Percentiles rank a stretch among this genome's conserved stretches.
Conservation (phyloP, 371 early-diverging fungal genomes). For the Mortierella sp. region DNA sequence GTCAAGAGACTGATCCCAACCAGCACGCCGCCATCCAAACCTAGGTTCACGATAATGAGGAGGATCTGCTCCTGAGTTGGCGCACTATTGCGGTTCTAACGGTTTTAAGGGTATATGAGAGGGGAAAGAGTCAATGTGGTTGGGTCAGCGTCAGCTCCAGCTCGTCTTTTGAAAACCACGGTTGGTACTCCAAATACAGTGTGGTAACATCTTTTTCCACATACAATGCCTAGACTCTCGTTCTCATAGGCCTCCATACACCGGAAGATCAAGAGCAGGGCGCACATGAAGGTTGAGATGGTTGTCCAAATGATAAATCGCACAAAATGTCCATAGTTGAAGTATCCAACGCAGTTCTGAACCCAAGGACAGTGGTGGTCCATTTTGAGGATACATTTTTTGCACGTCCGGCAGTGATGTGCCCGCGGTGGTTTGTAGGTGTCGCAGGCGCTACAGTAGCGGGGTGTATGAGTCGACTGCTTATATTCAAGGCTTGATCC, state of each 20-base stretch:
- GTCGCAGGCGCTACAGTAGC: slow-evolving; percentile 83
- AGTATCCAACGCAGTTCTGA: slow-evolving; percentile 95
- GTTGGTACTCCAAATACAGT: too few relatives aligned
- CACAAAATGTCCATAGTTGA: slow-evolving; percentile 89
- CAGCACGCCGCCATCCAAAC: slow-evolving; percentile 74
- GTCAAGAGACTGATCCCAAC: slow-evolving; percentile 83
- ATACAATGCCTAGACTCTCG: slow-evolving; percentile 41
- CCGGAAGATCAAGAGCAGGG: slow-evolving; percentile 54
- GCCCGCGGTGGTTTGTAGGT: slow-evolving; percentile 83
- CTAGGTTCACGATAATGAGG: slow-evolving; percentile 77
- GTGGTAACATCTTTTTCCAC: slow-evolving; percentile 7
- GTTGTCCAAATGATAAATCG: slow-evolving; percentile 85
- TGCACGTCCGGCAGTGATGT: slow-evolving; percentile 85
- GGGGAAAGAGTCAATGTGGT: too few relatives aligned
- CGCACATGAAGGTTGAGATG: slow-evolving; percentile 63
- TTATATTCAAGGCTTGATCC: slow-evolving; percentile 44
- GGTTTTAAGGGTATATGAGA: neutral
- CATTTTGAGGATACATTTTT: slow-evolving; percentile 88
- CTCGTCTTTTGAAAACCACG: too few relatives aligned
- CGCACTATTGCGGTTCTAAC: slow-evolving; percentile 48
- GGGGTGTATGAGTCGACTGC: slow-evolving; percentile 56
- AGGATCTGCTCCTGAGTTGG: slow-evolving; percentile 69
- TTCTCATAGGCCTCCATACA: slow-evolving; percentile 63
- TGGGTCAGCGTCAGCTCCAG: too few relatives aligned
- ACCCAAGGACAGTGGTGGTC: slow-evolving; percentile 98